Evolutionary conservation across 768 basidiomycete species (phyloP), one percentile per base, ranked within the genome.

Genomic region (Naganishia onofrii): DNA sequence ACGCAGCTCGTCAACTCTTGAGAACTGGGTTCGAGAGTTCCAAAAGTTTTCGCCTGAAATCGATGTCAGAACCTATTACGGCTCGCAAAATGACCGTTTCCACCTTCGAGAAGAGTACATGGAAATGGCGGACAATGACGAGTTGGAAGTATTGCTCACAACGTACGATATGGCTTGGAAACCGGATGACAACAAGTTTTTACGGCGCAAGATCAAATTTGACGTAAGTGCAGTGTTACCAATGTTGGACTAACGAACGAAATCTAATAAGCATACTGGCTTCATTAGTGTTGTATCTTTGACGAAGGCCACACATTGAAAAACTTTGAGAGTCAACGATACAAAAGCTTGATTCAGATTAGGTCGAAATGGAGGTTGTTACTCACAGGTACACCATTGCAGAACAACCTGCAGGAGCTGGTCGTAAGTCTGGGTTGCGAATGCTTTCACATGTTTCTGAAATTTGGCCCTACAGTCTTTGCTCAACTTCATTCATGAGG

Each of bases 11-110:
- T 98, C 95, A 3, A 97, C 94, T 0, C 83, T 98, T 29, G 96
- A 99, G 81, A 99, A 99, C 76, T 99, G 96, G 96, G 90, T 92
- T 80, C 87, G 96, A 74, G 96, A 99, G 82, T 98, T 99, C 77
- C 86, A 88, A 29, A 87, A 88, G 38, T 99, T 99, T 76, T 90
- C 90, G 2, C 93, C 93, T 6, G 85, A 85, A 7, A 89, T 99
- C 78, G 84, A 87, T 21, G 87, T 97, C 7, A 89, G 90, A 77
- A 91, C 91, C 15, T 99, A 98, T 80, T 99, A 98, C 75, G 96
- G 92, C 6, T 86, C 88, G 32, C 96, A 96, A 82, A 88, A 89
- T 15, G 93, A 97, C 64, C 87, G 96, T 26, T 83, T 86, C 1
- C 82, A 83, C 57, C 85, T 96, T 26, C 86, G 93, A 10, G 85